Evolutionary conservation across 2,329 filamentous ascomycete species (phyloP).

Genomic region (Lasiodiplodia citricola): DNA sequence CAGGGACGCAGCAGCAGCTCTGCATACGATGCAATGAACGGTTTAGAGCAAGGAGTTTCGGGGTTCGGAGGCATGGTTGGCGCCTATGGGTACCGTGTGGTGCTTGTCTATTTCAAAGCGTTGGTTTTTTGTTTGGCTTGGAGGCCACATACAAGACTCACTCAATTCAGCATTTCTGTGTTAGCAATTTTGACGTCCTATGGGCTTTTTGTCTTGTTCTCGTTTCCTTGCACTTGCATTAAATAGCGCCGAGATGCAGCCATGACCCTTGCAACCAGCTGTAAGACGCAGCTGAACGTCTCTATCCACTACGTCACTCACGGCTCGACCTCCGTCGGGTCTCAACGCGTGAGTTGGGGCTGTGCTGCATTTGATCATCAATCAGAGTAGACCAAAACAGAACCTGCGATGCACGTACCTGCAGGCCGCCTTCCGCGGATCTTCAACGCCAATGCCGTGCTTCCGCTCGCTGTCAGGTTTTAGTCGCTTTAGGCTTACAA

Average conservation of each 20-base stretch:
- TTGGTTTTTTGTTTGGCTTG: background rate
- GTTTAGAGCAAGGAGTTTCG: conserved; percentile 26
- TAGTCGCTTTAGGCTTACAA: background rate
- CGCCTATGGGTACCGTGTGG: background rate
- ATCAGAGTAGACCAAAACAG: background rate
- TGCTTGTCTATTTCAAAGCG: background rate
- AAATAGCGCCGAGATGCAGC: conserved; percentile 19
- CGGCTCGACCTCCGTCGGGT: conserved; percentile 5
- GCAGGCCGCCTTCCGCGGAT: background rate
- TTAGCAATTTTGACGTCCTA: background rate
- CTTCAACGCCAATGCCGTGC: conserved; percentile 14
- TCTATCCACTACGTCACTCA: conserved; percentile 16
- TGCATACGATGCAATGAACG: conserved; percentile 21
- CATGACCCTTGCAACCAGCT: conserved; percentile 12
- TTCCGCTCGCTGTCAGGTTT: conserved; percentile 12
- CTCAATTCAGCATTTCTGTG: background rate
- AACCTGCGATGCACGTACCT: background rate
- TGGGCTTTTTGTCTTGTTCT: background rate
- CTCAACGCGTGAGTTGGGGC: conserved; percentile 1
- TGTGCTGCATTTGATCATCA: conserved; percentile 14
- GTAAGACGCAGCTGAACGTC: conserved; percentile 1
- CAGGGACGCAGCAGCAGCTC: conserved; percentile 21
- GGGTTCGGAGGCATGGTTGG: conserved; percentile 16
- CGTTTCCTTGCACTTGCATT: conserved; percentile 3
- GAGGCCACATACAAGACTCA: background rate